Evolutionary conservation across 768 basidiomycete species (phyloP).

Genomic region (Kwoniella bestiolae): DNA sequence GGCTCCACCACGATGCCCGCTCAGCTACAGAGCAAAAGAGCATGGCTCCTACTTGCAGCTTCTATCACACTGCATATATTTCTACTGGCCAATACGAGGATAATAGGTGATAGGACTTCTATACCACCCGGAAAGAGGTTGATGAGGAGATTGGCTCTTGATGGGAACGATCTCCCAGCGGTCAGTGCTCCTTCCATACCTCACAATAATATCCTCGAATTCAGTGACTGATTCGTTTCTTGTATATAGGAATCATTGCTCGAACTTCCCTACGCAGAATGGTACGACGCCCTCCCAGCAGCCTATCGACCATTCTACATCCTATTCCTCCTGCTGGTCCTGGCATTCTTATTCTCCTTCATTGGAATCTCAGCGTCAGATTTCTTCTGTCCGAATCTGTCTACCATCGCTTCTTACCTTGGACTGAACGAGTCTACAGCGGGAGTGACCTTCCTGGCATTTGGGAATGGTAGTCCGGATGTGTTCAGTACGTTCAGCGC

Average conservation of each 20-base stretch:
- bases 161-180: background rate
- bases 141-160: background rate
- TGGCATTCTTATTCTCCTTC: constrained; percentile 85
- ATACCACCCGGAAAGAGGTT: constrained; percentile 4
- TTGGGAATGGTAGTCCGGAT: constrained; percentile 96
- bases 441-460: constrained; percentile 94
- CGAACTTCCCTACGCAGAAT: constrained; percentile 23
- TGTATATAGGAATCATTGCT: constrained; percentile 5
- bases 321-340: constrained; percentile 27
- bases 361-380: constrained; percentile 94
- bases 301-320: constrained; percentile 28
- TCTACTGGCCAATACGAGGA: constrained; percentile 11
- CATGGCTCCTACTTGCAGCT: constrained; percentile 46
- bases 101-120: constrained; percentile 14
- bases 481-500: constrained; percentile 95
- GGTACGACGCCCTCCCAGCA: constrained; percentile 22
- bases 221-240: background rate
- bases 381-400: constrained; percentile 96
- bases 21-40: constrained; percentile 20
- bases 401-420: constrained; percentile 80
- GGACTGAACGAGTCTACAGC: constrained; percentile 91
- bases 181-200: background rate
- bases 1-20: no score
- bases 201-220: background rate
- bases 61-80: constrained; percentile 34